A percentile compares a stretch with the other conserved stretches of the same genome.
Evolutionary conservation across 768 basidiomycete genomes (phyloP).

Genomic region (Naganishia kalamii): DNA sequence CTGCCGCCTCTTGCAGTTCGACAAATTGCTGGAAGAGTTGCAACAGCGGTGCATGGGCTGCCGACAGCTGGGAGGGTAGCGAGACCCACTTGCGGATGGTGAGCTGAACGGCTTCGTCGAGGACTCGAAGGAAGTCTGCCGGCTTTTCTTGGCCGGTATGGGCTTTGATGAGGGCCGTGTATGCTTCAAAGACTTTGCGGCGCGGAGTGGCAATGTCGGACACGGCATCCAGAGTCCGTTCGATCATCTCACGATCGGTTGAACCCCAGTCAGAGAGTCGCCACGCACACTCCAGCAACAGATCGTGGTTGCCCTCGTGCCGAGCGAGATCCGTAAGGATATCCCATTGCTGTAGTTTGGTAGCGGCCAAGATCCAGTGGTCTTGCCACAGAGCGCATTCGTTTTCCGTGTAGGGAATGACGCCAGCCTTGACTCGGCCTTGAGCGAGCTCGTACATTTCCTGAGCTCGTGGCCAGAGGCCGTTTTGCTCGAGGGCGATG

Average conservation of each 20-base stretch:
- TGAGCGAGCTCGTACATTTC: conserved; percentile 84
- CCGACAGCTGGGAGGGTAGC: conserved; percentile 74
- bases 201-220: conserved; percentile 87
- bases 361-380: conserved; percentile 91
- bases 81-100: conserved; percentile 93
- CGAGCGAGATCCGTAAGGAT: conserved; percentile 82
- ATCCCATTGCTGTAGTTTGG: conserved; percentile 98
- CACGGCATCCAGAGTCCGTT: conserved; percentile 68
- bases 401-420: conserved; percentile 81
- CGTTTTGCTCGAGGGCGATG: conserved; percentile 86
- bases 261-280: conserved; percentile 78
- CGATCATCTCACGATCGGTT: conserved; percentile 60
- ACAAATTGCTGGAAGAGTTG: conserved; percentile 99
- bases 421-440: conserved; percentile 69
- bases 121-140: conserved; percentile 70
- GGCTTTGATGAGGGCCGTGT: conserved; percentile 78
- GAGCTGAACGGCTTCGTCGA: conserved; percentile 95
- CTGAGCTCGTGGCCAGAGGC: conserved; percentile 91
- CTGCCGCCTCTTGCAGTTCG: conserved; percentile 83
- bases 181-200: conserved; percentile 95
- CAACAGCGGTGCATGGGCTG: conserved; percentile 87
- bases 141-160: conserved; percentile 70
- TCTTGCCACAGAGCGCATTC: conserved; percentile 99
- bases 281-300: conserved; percentile 94
- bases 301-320: conserved; percentile 80